A percentile compares a stretch with the other conserved stretches of the same genome.
phyloP scores from a whole-genome alignment of 2,329 filamentous ascomycete genomes.

The Tolypocladium sp. region DNA sequence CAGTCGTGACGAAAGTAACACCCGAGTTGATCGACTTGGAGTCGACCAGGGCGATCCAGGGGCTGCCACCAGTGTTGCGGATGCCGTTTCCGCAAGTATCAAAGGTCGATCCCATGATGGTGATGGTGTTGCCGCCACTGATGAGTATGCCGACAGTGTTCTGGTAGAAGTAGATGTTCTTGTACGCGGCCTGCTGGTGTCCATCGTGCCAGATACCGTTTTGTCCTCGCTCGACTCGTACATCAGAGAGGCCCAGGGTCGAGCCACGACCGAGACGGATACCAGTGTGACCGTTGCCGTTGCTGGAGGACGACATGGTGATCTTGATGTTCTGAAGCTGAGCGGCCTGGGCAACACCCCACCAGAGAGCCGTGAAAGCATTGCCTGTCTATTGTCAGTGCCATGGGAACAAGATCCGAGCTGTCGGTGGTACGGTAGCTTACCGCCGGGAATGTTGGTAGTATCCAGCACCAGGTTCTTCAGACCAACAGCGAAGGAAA shows the following conservation, averaged over 20 bases:
- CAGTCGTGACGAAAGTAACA: slow-evolving; percentile 25
- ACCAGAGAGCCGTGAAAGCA: slow-evolving; percentile 29
- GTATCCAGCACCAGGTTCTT: slow-evolving; percentile 36
- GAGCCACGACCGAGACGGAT: slow-evolving; percentile 31
- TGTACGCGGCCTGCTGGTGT: slow-evolving; percentile 34
- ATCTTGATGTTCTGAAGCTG: slow-evolving; percentile 35
- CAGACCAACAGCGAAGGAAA: slow-evolving; percentile 31
- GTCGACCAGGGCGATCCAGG: slow-evolving; percentile 32
- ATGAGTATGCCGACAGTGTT: slow-evolving; percentile 26
- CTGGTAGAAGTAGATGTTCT: slow-evolving; percentile 32
- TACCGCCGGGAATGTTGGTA: slow-evolving; percentile 22
- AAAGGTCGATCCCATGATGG: slow-evolving; percentile 28
- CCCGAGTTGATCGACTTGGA: slow-evolving; percentile 31
- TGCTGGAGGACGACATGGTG: slow-evolving; percentile 24
- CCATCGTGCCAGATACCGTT: slow-evolving; percentile 32
- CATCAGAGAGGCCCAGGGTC: slow-evolving; percentile 29
- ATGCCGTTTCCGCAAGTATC: slow-evolving; percentile 28
- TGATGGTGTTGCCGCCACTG: slow-evolving; percentile 26
- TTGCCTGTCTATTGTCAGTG: slow-evolving; percentile 8
- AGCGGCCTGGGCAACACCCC: slow-evolving; percentile 34
- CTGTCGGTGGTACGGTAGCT: neutral
- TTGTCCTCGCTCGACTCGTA: slow-evolving; percentile 30
- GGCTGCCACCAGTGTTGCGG: slow-evolving; percentile 23
- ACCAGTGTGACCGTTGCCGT: slow-evolving; percentile 29
- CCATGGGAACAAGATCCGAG: neutral